Conservation (phyloP, 2,329 filamentous ascomycete genomes). For the Ascochyta clinopodiicola region DNA sequence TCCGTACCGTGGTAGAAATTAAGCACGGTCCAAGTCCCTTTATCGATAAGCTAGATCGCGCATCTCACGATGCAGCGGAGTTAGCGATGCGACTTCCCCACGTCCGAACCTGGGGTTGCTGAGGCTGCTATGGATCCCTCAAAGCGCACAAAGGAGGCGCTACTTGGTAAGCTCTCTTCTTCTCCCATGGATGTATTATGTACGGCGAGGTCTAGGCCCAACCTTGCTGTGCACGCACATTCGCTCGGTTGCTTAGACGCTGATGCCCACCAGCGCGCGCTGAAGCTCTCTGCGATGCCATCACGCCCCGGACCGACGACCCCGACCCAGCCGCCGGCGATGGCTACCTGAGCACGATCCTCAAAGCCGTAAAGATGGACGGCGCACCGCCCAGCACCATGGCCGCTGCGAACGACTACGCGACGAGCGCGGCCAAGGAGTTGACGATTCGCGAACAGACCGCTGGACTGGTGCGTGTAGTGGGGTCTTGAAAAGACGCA, state of each 20-base stretch:
- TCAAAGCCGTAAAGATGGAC: conserved; percentile 60
- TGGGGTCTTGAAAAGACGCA: background rate
- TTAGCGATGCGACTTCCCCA: conserved; percentile 2
- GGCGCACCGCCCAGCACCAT: conserved; percentile 43
- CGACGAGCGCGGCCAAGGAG: conserved; percentile 62
- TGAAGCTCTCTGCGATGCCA: conserved; percentile 48
- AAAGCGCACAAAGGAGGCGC: conserved; percentile 51
- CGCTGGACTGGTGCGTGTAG: conserved; percentile 59
- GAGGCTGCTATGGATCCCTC: conserved; percentile 48
- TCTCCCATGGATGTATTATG: background rate
- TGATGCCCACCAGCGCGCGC: conserved; percentile 43
- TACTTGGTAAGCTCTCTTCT: conserved; percentile 39
- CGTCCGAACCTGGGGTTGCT: conserved; percentile 5
- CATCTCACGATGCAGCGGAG: background rate
- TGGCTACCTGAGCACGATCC: conserved; percentile 60
- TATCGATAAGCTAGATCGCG: conserved; percentile 10
- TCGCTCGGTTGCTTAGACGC: background rate
- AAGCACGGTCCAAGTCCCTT: background rate
- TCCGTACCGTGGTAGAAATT: background rate
- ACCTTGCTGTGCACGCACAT: background rate
- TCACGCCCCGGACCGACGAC: conserved; percentile 55
- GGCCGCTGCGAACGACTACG: conserved; percentile 55
- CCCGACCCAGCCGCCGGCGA: conserved; percentile 30
- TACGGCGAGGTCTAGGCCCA: background rate
- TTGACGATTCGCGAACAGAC: conserved; percentile 66